These are phyloP conservation scores for Aristolochia californica DNA, from an alignment of 164 flowering plant genomes.

Conservation along the genomic window DNA sequence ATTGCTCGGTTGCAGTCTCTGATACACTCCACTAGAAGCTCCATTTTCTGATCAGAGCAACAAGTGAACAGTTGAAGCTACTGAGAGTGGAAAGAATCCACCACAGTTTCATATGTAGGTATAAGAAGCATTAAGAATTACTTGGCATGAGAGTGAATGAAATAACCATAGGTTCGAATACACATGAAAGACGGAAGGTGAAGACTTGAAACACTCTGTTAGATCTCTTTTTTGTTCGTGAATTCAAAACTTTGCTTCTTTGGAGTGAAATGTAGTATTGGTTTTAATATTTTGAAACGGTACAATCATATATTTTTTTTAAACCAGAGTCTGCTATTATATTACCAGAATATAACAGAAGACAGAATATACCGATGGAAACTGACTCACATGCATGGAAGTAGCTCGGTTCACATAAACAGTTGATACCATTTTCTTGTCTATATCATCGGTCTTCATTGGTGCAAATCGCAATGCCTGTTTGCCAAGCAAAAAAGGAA, in stretches of 20 bases:
- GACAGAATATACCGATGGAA: background rate
- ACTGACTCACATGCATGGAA: slow-evolving; percentile 50
- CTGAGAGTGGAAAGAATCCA: background rate
- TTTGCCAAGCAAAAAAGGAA: background rate
- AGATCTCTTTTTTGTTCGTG: too few species aligned
- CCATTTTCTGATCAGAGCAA: slow-evolving; percentile 42
- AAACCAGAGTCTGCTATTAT: too few species aligned
- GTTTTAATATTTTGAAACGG: too few species aligned
- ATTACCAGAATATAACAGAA: background rate
- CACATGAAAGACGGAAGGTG: background rate
- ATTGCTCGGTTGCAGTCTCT: slow-evolving; percentile 75
- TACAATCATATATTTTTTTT: too few species aligned
- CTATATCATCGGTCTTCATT: slow-evolving; percentile 30
- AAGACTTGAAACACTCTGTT: background rate
- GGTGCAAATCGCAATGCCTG: slow-evolving; percentile 78
- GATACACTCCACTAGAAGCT: slow-evolving; percentile 38
- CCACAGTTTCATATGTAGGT: background rate
- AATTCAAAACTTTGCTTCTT: too few species aligned
- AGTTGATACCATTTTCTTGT: slow-evolving; percentile 40
- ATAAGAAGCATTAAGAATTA: background rate
- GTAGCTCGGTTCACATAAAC: slow-evolving; percentile 66
- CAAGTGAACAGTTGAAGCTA: background rate
- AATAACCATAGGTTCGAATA: too few species aligned
- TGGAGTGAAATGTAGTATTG: too few species aligned
- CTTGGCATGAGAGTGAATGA: too few species aligned